phyloP scores from a whole-genome alignment of 176 grass and related monocot species.

The Carex cristatella region DNA sequence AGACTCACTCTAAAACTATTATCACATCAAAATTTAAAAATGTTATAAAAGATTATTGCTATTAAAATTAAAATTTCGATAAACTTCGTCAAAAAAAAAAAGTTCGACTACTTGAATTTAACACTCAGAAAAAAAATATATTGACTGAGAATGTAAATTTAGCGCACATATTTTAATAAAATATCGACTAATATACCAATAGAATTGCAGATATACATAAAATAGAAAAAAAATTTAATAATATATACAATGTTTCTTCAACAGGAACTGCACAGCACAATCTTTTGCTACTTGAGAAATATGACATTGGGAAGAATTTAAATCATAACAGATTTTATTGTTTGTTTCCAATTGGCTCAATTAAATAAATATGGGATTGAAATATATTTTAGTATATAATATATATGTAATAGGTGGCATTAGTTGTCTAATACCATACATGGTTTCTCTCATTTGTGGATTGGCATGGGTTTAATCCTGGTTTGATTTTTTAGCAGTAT shows the following conservation, averaged over 20 bases:
- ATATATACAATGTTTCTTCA: too few species aligned
- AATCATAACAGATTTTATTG: background rate
- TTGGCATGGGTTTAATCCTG: background rate
- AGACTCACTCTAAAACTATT: background rate
- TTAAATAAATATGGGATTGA: background rate
- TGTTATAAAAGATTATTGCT: too few species aligned
- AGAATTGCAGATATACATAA: background rate
- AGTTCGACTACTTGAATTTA: background rate
- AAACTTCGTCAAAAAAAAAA: background rate
- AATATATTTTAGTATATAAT: background rate
- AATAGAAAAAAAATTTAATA: too few species aligned
- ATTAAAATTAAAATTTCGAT: background rate
- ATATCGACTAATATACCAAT: background rate
- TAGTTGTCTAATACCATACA: background rate
- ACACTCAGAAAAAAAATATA: background rate
- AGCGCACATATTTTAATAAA: background rate
- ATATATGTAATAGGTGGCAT: background rate
- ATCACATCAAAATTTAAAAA: background rate
- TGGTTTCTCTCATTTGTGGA: background rate
- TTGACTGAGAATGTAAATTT: background rate
- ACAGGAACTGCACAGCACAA: background rate
- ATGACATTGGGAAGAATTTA: background rate
- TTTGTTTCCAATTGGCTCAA: background rate
- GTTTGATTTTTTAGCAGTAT: background rate
- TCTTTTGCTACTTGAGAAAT: background rate